Evolutionary conservation across 352 stramenopile species (phyloP).

Genomic region (Globisporangium heterothallicum): DNA sequence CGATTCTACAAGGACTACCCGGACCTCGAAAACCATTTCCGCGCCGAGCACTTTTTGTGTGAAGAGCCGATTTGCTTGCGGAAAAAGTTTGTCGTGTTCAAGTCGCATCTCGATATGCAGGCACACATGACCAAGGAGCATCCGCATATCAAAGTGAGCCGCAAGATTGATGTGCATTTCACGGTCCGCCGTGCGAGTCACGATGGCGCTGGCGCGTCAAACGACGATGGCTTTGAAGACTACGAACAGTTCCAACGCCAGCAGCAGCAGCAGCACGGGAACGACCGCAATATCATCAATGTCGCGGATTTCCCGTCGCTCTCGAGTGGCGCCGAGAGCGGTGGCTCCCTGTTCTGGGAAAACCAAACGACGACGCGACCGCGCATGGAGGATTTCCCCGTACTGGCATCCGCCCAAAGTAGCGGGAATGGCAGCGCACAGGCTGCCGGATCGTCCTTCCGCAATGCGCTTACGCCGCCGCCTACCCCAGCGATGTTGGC

Average conservation of each 20-base stretch:
- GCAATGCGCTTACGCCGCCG: slow-evolving; percentile 61
- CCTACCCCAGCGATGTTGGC: slow-evolving; percentile 68
- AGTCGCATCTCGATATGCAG: slow-evolving; percentile 81
- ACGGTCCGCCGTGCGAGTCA: slow-evolving; percentile 56
- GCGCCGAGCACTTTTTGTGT: slow-evolving; percentile 84
- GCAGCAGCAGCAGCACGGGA: slow-evolving; percentile 2
- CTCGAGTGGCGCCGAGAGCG: slow-evolving; percentile 17
- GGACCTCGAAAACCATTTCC: slow-evolving; percentile 89
- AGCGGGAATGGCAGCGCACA: slow-evolving; percentile 10
- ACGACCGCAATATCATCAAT: slow-evolving; percentile 57
- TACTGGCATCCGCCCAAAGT: slow-evolving; percentile 20
- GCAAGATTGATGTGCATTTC: slow-evolving; percentile 87
- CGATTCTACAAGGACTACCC: slow-evolving; percentile 91
- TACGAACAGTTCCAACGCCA: slow-evolving; percentile 39
- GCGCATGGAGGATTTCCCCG: slow-evolving; percentile 65
- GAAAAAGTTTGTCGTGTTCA: slow-evolving; percentile 90
- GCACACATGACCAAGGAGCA: slow-evolving; percentile 79
- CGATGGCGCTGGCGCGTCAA: slow-evolving; percentile 19
- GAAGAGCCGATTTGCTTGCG: slow-evolving; percentile 76
- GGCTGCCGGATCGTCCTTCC: slow-evolving; percentile 32
- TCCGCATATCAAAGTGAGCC: slow-evolving; percentile 77
- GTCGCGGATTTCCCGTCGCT: slow-evolving; percentile 84
- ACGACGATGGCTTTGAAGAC: slow-evolving; percentile 41
- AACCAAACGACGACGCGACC: slow-evolving; percentile 44
- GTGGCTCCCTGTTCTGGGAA: slow-evolving; percentile 59